Conservation (phyloP, 805 yeast genomes). For the Yarrowia yakushimensis region DNA sequence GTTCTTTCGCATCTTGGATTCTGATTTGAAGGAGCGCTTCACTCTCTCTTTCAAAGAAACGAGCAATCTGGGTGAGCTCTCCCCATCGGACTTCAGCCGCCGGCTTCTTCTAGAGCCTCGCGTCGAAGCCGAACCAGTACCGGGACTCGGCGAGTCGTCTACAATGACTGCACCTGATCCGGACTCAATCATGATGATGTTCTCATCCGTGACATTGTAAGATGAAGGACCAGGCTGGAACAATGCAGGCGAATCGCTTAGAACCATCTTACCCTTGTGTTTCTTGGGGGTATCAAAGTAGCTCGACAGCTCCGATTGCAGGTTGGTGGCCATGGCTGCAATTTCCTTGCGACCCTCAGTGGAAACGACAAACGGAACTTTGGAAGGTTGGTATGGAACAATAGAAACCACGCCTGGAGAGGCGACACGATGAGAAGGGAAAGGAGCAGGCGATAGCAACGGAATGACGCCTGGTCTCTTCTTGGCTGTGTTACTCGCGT, state of each 20-base stretch:
- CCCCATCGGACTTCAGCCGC: neutral
- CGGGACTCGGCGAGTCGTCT: neutral
- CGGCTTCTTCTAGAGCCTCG: neutral
- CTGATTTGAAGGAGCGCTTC: conserved; percentile 8
- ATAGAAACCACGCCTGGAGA: neutral
- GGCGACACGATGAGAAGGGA: neutral
- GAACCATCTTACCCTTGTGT: conserved; percentile 8
- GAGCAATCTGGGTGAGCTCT: neutral
- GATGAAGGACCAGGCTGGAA: neutral
- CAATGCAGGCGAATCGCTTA: neutral
- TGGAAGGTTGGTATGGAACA: neutral
- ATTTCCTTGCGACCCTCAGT: conserved; percentile 6
- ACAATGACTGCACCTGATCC: neutral
- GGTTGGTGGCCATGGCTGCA: conserved; percentile 8
- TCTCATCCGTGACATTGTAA: neutral
- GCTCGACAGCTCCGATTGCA: conserved; percentile 1
- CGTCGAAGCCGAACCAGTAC: neutral
- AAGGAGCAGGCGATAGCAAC: neutral
- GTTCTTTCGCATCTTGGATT: conserved; percentile 1
- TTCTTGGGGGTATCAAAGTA: conserved; percentile 5
- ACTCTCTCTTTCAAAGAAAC: neutral
- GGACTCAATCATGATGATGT: neutral
- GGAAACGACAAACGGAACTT: neutral
- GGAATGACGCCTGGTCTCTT: neutral
- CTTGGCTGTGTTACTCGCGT: neutral